Base-by-base conservation (phyloP, 805 yeast species). In the Yamadazyma akitaensis region DNA sequence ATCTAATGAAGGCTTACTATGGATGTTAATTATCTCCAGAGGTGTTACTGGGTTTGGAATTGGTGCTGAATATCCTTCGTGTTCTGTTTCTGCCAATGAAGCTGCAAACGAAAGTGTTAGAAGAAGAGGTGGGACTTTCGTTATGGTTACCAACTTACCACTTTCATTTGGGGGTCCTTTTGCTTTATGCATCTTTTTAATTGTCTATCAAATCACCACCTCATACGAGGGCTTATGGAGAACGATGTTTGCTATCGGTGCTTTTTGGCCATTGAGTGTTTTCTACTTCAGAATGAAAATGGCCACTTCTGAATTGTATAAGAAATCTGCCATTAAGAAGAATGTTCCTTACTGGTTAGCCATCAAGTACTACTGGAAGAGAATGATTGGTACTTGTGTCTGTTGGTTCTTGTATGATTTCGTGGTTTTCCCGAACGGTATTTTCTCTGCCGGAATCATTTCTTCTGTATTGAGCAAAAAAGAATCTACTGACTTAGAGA, bases 371-470 rank as follows among this genome's bases (percentile, higher is more conserved):
- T 84, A 84, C 67, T 85, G 92, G 91, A 67, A 58, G 37, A 69
- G 87, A 47, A 59, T 86, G 18, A 53, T 85, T 26, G 94, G 92
- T 31, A 82, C 88, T 14, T 80, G 86, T 60, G 82, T 80, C 5
- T 77, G 85, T 47, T 86, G 94, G 94, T 85, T 85, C 68, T 70
- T 85, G 55, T 86, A 84, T 60, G 95, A 86, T 67, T 86, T 85
- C 56, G 86, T 86, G 56, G 81, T 87, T 6, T 86, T 85, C 71
- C 91, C 92, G 11, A 85, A 85, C 59, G 89, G 88, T 60, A 74
- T 84, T 43, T 84, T 84, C 61, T 76, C 85, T 5, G 72, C 82
- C 26, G 64, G 65, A 41, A 84, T 85, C 54, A 80, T 84, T 46
- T 56, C 81, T 12, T 65, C 74, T n/a, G 74, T 77, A 32, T 67